Evolutionary conservation across 306 rosid species (phyloP).

Genomic region (Acacia acuminata): DNA sequence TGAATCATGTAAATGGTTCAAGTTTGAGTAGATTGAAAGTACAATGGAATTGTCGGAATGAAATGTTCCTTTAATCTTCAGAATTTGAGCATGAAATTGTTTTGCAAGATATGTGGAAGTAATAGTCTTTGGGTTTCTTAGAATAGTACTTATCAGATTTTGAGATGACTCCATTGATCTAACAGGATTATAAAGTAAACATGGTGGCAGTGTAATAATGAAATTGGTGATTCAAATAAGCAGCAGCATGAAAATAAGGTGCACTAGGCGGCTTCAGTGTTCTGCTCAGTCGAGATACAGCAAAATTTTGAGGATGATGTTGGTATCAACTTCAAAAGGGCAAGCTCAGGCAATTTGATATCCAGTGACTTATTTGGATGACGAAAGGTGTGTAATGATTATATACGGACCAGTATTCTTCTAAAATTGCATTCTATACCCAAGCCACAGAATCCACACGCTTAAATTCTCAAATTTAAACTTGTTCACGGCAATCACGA

Average conservation of each 20-base stretch:
- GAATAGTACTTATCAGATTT: conserved; percentile 38
- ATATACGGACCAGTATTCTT: neutral
- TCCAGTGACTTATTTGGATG: neutral
- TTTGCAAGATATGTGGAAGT: conserved; percentile 48
- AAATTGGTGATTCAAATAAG: neutral
- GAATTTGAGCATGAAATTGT: conserved; percentile 75
- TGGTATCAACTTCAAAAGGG: neutral
- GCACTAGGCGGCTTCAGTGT: neutral
- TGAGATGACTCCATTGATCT: conserved; percentile 38
- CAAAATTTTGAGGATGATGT: neutral
- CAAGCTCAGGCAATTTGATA: neutral
- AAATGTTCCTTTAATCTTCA: conserved; percentile 40
- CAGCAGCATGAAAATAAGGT: neutral
- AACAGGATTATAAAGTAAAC: neutral
- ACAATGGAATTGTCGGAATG: conserved; percentile 43
- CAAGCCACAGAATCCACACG: neutral
- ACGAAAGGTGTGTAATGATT: neutral
- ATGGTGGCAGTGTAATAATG: neutral
- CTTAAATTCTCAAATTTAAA: neutral
- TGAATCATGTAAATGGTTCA: conserved; percentile 47
- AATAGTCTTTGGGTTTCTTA: conserved; percentile 35
- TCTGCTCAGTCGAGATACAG: neutral
- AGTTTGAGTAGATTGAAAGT: conserved; percentile 65
- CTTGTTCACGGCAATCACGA: neutral
- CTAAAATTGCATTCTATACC: neutral